Percentiles rank a stretch among this genome's conserved stretches.
phyloP scores from a whole-genome alignment of 2,329 filamentous ascomycete species.

The Cryphonectria radicalis region DNA sequence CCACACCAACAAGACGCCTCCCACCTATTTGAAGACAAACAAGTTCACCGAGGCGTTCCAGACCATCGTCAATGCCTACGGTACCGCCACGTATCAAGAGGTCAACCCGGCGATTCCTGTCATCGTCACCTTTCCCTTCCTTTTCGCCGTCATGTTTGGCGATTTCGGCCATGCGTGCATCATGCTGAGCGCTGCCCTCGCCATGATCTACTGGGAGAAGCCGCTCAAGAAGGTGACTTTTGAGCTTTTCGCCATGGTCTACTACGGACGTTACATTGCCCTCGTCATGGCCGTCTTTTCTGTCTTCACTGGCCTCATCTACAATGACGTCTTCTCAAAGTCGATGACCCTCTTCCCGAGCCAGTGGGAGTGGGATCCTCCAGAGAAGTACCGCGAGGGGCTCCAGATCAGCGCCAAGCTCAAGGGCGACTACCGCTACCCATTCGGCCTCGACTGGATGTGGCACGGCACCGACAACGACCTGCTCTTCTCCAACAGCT shows the following conservation, averaged over 20 bases:
- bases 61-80: conserved; percentile 98
- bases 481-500: conserved; percentile 94
- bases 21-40: conserved; percentile 97
- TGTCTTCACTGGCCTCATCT: conserved; percentile 94
- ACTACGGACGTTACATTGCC: conserved; percentile 98
- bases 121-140: conserved; percentile 97
- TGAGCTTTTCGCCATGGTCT: conserved; percentile 97
- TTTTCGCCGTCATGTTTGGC: conserved; percentile 99
- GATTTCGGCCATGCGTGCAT: conserved; percentile 93
- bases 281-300: conserved; percentile 98
- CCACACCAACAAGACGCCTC: conserved; percentile 93
- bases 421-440: conserved; percentile 79
- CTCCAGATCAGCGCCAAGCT: conserved; percentile 69
- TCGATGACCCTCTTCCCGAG: conserved; percentile 87
- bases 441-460: conserved; percentile 92
- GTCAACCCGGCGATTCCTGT: conserved; percentile 95
- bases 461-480: conserved; percentile 98
- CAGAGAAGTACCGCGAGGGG: conserved; percentile 67
- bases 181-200: conserved; percentile 80
- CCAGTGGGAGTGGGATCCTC: conserved; percentile 81
- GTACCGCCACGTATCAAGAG: conserved; percentile 95
- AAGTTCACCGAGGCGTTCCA: conserved; percentile 98
- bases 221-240: conserved; percentile 89
- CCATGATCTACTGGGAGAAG: conserved; percentile 98
- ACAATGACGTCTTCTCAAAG: conserved; percentile 97